phyloP scores from a whole-genome alignment of 257 asterid species.

The Lantana camara region DNA sequence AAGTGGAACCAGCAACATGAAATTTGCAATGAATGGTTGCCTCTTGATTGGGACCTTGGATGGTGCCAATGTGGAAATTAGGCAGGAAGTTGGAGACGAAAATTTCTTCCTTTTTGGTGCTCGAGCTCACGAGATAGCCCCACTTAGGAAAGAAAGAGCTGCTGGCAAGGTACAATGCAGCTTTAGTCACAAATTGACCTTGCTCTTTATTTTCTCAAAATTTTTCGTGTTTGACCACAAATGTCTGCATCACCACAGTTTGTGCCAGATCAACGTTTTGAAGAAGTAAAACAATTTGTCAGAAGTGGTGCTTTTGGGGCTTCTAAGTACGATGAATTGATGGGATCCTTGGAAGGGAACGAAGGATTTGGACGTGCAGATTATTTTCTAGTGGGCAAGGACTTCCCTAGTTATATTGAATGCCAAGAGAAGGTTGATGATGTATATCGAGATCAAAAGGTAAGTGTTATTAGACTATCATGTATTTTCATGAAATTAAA shows the following conservation, averaged over 20 bases:
- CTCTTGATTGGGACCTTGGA: conserved; percentile 80
- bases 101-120: conserved; percentile 94
- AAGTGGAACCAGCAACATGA: conserved; percentile 96
- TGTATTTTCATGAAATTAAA: too few species aligned
- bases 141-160: conserved; percentile 76
- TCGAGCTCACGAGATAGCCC: conserved; percentile 77
- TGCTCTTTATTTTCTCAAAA: background rate
- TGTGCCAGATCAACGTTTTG: conserved; percentile 68
- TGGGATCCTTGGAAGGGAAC: conserved; percentile 86
- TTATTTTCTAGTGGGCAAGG: conserved; percentile 91
- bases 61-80: conserved; percentile 91
- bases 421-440: conserved; percentile 89
- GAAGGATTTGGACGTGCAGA: conserved; percentile 83
- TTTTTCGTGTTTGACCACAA: too few species aligned
- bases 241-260: conserved; percentile 45
- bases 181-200: background rate
- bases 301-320: conserved; percentile 75
- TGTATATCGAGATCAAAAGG: conserved; percentile 73
- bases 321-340: conserved; percentile 51
- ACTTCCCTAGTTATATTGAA: conserved; percentile 83
- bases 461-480: conserved; percentile 24
- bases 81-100: conserved; percentile 86
- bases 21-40: conserved; percentile 87
- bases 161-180: conserved; percentile 61
- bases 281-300: conserved; percentile 65